Conservation (phyloP, 2,329 filamentous ascomycete genomes). For the Paraphoma sp. region DNA sequence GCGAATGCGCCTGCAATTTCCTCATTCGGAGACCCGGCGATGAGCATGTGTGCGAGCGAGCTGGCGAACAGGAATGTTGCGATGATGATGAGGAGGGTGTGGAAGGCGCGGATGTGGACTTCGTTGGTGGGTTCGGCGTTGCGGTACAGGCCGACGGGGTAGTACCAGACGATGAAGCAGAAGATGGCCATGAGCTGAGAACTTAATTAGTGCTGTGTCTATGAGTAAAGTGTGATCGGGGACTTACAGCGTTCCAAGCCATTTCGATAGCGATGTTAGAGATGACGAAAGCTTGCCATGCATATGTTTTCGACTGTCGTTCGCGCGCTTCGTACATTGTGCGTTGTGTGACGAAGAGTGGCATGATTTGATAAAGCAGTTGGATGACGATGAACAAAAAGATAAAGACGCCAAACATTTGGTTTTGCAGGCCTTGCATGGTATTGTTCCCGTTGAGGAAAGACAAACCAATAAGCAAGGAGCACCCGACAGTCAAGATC, state of each 20-base stretch:
- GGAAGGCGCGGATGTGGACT: conserved; percentile 68
- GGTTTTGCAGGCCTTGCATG: conserved; percentile 53
- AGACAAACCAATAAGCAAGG: conserved; percentile 48
- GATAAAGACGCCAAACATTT: conserved; percentile 61
- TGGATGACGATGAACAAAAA: conserved; percentile 52
- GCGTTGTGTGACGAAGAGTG: conserved; percentile 63
- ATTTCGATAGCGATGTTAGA: conserved; percentile 75
- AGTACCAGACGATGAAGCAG: conserved; percentile 65
- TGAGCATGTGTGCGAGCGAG: conserved; percentile 75
- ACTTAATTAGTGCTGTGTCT: too few relatives aligned
- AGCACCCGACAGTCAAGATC: conserved; percentile 33
- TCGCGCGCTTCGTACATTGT: conserved; percentile 66
- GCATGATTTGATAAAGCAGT: conserved; percentile 57
- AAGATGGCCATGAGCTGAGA: conserved; percentile 58
- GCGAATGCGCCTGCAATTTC: conserved; percentile 71
- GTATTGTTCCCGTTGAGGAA: conserved; percentile 49
- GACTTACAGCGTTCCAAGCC: conserved; percentile 55
- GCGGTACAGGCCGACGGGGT: conserved; percentile 69
- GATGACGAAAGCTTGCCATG: conserved; percentile 74
- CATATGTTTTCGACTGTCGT: conserved; percentile 71
- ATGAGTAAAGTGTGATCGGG: too few relatives aligned
- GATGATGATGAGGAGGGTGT: conserved; percentile 67
- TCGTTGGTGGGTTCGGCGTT: conserved; percentile 70
- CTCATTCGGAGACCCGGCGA: conserved; percentile 72
- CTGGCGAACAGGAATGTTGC: conserved; percentile 67